These are phyloP conservation scores for Neurospora discreta DNA, from an alignment of 495 filamentous ascomycete genomes.

Conservation along the genomic window DNA sequence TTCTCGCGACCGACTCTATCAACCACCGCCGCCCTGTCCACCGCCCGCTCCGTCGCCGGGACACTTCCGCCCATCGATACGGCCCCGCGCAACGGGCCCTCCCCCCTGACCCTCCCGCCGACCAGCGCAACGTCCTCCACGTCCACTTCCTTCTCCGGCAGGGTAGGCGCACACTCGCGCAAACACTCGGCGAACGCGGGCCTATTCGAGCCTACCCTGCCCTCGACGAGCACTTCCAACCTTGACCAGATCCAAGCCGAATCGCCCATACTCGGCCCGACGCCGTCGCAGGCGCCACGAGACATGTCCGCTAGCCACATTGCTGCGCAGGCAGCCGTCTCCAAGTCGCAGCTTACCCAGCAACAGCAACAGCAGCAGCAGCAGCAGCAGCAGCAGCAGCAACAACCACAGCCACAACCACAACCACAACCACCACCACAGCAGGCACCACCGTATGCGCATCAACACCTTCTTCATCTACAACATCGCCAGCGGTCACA, in stretches of 20 bases:
- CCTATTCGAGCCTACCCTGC: constrained; percentile 78
- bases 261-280: constrained; percentile 24
- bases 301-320: constrained; percentile 64
- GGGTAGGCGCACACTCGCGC: constrained; percentile 29
- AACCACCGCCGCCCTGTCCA: constrained; percentile 22
- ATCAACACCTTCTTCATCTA: constrained; percentile 26
- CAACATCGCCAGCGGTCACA: constrained; percentile 60
- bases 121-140: constrained; percentile 17
- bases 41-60: constrained; percentile 24
- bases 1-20: constrained; percentile 42
- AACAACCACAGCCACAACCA: constrained; percentile 29
- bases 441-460: constrained; percentile 27
- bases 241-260: constrained; percentile 35
- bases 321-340: constrained; percentile 80
- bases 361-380: constrained; percentile 52
- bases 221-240: constrained; percentile 50
- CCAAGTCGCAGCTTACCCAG: constrained; percentile 31
- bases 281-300: constrained; percentile 27
- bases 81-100: constrained; percentile 24
- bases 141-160: constrained; percentile 7
- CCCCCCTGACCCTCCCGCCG: constrained; percentile 32
- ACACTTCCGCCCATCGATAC: constrained; percentile 18
- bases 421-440: constrained; percentile 20
- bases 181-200: constrained; percentile 67
- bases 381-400: constrained; percentile 40